phyloP scores from a whole-genome alignment of 768 basidiomycete species.

The Psilocybe cyanescens region DNA sequence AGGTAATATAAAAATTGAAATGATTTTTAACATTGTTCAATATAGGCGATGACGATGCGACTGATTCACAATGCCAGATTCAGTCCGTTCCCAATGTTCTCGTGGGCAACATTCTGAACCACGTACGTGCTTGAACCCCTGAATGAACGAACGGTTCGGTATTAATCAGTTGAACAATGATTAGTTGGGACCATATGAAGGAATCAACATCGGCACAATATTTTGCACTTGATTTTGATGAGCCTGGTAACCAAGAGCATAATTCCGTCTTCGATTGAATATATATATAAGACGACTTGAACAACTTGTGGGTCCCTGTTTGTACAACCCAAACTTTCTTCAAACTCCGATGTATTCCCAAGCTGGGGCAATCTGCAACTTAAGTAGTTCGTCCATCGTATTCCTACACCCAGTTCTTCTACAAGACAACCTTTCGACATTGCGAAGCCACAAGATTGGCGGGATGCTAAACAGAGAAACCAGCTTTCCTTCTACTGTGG shows the following conservation, averaged over 20 bases:
- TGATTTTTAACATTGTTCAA: neutral
- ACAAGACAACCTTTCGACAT: too few relatives aligned
- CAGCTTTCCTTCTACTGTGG: neutral
- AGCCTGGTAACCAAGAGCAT: neutral
- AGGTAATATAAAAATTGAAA: neutral
- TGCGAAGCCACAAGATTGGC: neutral
- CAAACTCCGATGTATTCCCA: conserved; percentile 18
- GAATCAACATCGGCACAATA: conserved; percentile 55
- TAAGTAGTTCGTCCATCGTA: neutral
- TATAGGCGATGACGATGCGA: conserved; percentile 57
- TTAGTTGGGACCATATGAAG: conserved; percentile 55
- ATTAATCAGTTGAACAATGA: neutral
- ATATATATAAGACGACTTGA: neutral
- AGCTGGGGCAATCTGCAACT: neutral
- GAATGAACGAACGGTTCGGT: neutral
- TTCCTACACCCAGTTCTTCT: too few relatives aligned
- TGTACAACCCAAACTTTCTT: neutral
- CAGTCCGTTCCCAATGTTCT: conserved; percentile 57
- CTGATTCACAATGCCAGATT: conserved; percentile 56
- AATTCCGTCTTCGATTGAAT: neutral
- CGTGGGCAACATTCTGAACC: conserved; percentile 52
- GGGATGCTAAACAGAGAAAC: neutral
- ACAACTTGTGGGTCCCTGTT: conserved; percentile 19
- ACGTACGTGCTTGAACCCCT: conserved; percentile 32
- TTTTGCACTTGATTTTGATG: conserved; percentile 17